phyloP scores from a whole-genome alignment of 306 rosid genomes.

The Heteromeles arbutifolia region DNA sequence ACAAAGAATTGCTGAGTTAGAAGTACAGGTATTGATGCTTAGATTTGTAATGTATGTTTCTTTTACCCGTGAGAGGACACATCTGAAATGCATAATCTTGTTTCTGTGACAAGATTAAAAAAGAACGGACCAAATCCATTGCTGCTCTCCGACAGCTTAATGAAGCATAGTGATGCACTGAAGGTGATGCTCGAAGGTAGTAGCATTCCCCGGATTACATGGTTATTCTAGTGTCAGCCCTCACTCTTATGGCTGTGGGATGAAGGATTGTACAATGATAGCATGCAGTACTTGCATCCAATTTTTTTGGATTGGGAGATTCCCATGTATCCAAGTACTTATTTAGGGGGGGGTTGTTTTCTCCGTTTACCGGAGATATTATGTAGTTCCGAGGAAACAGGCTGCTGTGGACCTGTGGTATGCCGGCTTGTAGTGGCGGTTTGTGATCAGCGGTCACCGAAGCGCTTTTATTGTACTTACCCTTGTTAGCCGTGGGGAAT shows the following conservation, averaged over 20 bases:
- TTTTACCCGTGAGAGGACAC: not conserved
- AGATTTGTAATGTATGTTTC: slow-evolving; percentile 4
- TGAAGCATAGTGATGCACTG: slow-evolving; percentile 27
- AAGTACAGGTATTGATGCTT: slow-evolving; percentile 61
- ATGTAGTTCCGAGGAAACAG: not conserved
- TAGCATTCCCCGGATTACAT: slow-evolving; percentile 66
- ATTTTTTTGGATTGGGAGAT: not conserved
- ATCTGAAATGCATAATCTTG: not conserved
- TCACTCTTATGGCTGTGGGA: slow-evolving; percentile 79
- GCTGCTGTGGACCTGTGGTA: not conserved
- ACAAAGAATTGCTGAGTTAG: slow-evolving; percentile 81
- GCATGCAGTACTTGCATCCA: not conserved
- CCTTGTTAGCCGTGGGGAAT: too few species aligned
- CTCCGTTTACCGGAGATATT: not conserved
- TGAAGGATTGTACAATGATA: slow-evolving; percentile 21
- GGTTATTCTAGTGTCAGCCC: slow-evolving; percentile 90
- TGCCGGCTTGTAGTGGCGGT: not conserved
- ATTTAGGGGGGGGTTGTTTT: too few species aligned
- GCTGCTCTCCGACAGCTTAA: slow-evolving; percentile 22
- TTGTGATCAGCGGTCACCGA: too few species aligned
- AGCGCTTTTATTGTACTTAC: too few species aligned
- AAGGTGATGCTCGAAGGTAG: slow-evolving; percentile 47
- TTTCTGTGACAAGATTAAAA: slow-evolving; percentile 43
- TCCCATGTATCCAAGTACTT: not conserved
- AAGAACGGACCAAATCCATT: slow-evolving; percentile 30